Conservation (phyloP, 257 asterid species). For the Coffea canephora region DNA sequence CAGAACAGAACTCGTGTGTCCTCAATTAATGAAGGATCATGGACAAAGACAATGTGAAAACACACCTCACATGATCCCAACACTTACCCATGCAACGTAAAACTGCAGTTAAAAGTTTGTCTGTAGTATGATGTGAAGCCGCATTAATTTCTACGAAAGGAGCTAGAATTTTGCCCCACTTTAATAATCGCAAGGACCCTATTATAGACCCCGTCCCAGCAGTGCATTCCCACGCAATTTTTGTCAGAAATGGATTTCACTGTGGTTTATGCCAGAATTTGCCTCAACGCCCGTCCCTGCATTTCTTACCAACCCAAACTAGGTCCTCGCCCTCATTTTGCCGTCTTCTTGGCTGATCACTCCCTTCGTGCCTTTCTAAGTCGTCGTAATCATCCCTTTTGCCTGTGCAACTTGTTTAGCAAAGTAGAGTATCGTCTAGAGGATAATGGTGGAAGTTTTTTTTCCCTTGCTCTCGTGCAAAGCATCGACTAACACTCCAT, state of each 20-base stretch:
- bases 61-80: conserved; percentile 24
- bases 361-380: not conserved
- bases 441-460: no score
- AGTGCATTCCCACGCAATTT: no score
- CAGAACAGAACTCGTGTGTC: conserved; percentile 16
- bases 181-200: no score
- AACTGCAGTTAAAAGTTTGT: not conserved
- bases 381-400: not conserved
- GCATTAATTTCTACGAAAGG: conserved; percentile 5
- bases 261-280: no score
- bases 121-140: not conserved
- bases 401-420: no score
- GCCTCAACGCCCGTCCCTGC: not conserved
- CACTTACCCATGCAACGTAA: conserved; percentile 8
- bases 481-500: not conserved
- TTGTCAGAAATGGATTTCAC: no score
- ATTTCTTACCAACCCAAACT: conserved; percentile 23
- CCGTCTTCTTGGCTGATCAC: not conserved
- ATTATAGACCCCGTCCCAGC: no score
- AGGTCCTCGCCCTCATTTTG: not conserved
- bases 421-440: no score
- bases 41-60: conserved; percentile 2
- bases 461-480: no score
- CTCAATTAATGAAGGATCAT: conserved; percentile 19
- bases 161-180: no score